Base-by-base conservation (phyloP, 345 rosid species). In the Populus deltoides region DNA sequence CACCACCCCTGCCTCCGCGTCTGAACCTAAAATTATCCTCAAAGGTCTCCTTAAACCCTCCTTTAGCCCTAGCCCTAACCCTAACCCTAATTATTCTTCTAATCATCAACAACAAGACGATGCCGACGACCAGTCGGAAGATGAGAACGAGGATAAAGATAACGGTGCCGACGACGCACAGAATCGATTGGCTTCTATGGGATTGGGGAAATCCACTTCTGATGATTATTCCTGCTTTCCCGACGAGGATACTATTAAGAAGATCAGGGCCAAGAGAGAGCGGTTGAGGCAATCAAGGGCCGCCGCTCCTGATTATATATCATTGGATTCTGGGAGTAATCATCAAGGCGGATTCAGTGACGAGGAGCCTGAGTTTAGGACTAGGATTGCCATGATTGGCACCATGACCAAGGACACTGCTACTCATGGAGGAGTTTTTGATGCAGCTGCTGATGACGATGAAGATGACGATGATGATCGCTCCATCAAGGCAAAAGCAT, bases 281-380 rank as follows among this genome's bases (percentile, higher is more conserved):
- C 85, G 87, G 63, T 62, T 81, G 88, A 84, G 93, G 83, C 89
- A 86, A 70, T 86, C 98, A 8, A 79, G 90, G 65, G 80, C 85
- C 15, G 86, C 89, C 2, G 90, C 92, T 9, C 91, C 97, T 8
- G 96, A 92, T 82, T 94, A 85, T 75, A 95, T 95, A 45, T 87
- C 97, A 0, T 80, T 95, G 81, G 97, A 93, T 77, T 84, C 85
- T 36, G 88, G 91, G 61, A 81, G 85, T 66, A 75, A 87, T 10
- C 85, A 77, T n/a, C 87, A 80, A 27, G 97, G 90, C 71, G 97
- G 83, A 22, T 75, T 90, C 74, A 94, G 98, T 20, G 99, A 95
- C 38, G 98, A 93, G 65, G 99, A 95, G 75, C 87, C 84, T 0
- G 98, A 90, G 78, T 90, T 88, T 84, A 85, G 79, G 43, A 89